These are phyloP conservation scores for Chondrostereum purpureum DNA, from an alignment of 1,284 basidiomycete genomes.

Conservation along the genomic window DNA sequence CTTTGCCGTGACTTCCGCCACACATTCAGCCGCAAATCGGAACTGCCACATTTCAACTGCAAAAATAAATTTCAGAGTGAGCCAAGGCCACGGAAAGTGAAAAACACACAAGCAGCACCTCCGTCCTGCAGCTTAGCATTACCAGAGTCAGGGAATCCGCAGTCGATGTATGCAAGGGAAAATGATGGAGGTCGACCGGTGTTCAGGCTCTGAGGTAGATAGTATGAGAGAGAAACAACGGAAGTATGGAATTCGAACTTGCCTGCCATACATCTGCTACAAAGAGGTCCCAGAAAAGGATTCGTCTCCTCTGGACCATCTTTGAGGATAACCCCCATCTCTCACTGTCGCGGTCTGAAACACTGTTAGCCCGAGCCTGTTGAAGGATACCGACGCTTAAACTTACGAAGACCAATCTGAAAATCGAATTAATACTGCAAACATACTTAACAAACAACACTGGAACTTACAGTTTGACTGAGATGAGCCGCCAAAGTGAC, in stretches of 20 bases:
- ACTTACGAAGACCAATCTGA: conserved; percentile 55
- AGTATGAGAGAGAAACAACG: not conserved
- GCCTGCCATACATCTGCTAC: conserved; percentile 47
- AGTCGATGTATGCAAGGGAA: conserved; percentile 52
- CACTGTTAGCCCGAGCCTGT: conserved; percentile 4
- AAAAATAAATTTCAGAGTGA: conserved; percentile 8
- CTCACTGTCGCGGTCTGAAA: conserved; percentile 49
- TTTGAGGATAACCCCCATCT: conserved; percentile 48
- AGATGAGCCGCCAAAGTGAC: conserved; percentile 49
- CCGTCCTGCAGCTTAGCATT: conserved; percentile 21
- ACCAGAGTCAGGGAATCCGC: conserved; percentile 42
- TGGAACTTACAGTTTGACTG: conserved; percentile 47
- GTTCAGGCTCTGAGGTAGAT: conserved; percentile 38
- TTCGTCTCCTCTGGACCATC: conserved; percentile 45
- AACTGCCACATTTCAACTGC: conserved; percentile 55
- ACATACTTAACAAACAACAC: conserved; percentile 11
- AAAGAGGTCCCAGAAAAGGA: conserved; percentile 55
- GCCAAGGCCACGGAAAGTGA: conserved; percentile 5
- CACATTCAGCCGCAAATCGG: conserved; percentile 58
- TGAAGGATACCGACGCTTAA: conserved; percentile 1
- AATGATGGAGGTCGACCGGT: conserved; percentile 62
- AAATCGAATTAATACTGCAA: too few relatives aligned
- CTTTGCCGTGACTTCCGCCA: conserved; percentile 56
- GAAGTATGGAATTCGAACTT: conserved; percentile 12
- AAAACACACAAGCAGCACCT: conserved; percentile 22